phyloP scores from a whole-genome alignment of 2,329 filamentous ascomycete genomes.

The Calonectria naviculata region DNA sequence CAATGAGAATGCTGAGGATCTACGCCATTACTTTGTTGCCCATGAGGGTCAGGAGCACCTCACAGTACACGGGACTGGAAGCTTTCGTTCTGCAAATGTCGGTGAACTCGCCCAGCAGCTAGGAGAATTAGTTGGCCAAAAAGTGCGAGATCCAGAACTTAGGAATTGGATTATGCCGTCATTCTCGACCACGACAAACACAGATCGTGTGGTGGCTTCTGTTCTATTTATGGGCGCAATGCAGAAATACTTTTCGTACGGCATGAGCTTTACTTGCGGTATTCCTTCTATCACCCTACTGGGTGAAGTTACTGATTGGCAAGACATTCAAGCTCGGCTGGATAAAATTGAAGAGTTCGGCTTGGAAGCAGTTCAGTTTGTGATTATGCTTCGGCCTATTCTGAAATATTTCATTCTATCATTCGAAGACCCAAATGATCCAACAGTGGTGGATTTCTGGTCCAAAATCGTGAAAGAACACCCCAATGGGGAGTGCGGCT shows the following conservation, averaged over 20 bases:
- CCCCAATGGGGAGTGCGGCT: neutral
- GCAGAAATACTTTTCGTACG: slow-evolving; percentile 57
- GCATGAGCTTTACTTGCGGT: slow-evolving; percentile 53
- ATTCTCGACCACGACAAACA: slow-evolving; percentile 61
- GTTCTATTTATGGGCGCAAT: slow-evolving; percentile 63
- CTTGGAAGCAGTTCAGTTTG: slow-evolving; percentile 47
- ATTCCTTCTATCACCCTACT: slow-evolving; percentile 63
- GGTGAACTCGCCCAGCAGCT: too few species aligned
- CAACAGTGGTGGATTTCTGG: slow-evolving; percentile 51
- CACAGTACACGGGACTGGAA: too few species aligned
- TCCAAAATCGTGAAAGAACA: slow-evolving; percentile 21
- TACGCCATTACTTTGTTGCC: too few species aligned
- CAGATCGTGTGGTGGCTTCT: slow-evolving; percentile 54
- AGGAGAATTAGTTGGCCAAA: too few species aligned
- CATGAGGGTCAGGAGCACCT: too few species aligned
- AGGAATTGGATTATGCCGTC: slow-evolving; percentile 60
- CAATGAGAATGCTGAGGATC: too few species aligned
- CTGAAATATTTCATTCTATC: slow-evolving; percentile 50
- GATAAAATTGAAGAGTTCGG: slow-evolving; percentile 52
- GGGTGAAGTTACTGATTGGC: slow-evolving; percentile 59
- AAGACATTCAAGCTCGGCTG: slow-evolving; percentile 44
- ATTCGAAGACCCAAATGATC: slow-evolving; percentile 44
- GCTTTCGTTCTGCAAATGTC: too few species aligned
- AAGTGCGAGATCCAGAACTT: slow-evolving; percentile 53
- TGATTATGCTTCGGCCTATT: slow-evolving; percentile 49